Evolutionary conservation across 495 filamentous ascomycete genomes (phyloP).

Genomic region (Penicillium psychrofluorescens): DNA sequence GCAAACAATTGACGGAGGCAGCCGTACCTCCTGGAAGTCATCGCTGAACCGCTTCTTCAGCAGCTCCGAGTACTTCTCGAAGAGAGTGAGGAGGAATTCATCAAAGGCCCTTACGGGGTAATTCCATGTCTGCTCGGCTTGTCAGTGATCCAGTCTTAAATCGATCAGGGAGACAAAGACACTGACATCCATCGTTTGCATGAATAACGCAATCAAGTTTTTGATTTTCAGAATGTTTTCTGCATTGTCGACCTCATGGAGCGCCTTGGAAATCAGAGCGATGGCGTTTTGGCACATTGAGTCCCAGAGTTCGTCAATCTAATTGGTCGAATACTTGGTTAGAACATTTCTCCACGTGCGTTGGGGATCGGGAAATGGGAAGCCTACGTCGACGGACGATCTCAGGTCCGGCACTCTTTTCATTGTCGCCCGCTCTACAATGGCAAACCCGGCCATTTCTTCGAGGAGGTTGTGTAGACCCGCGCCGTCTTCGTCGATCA

Average conservation of each 20-base stretch:
- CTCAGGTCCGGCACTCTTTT: conserved; percentile 73
- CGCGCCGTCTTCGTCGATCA: conserved; percentile 66
- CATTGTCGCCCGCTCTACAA: conserved; percentile 92
- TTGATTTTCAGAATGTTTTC: conserved; percentile 87
- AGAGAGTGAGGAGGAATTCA: conserved; percentile 73
- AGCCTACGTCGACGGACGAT: conserved; percentile 68
- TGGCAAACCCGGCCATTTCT: conserved; percentile 92
- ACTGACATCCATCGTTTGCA: conserved; percentile 88
- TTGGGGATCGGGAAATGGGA: not conserved
- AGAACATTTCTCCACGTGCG: too few relatives aligned
- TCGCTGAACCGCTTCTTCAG: conserved; percentile 84
- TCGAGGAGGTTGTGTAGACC: conserved; percentile 82
- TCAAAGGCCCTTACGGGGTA: conserved; percentile 80
- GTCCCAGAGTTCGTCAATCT: conserved; percentile 97
- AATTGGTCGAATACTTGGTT: not conserved
- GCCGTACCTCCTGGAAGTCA: conserved; percentile 77
- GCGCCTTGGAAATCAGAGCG: conserved; percentile 65
- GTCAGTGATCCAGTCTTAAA: conserved; percentile 5
- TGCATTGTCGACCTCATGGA: conserved; percentile 71
- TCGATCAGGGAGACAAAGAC: not conserved
- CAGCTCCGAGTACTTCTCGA: conserved; percentile 89
- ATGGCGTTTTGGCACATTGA: conserved; percentile 91
- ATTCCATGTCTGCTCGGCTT: conserved; percentile 62
- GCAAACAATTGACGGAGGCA: not conserved
- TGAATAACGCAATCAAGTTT: conserved; percentile 85